These are phyloP conservation scores for Antitrichia curtipendula DNA, from an alignment of 225 moss, liverwort and hornwort genomes.

Conservation along the genomic window DNA sequence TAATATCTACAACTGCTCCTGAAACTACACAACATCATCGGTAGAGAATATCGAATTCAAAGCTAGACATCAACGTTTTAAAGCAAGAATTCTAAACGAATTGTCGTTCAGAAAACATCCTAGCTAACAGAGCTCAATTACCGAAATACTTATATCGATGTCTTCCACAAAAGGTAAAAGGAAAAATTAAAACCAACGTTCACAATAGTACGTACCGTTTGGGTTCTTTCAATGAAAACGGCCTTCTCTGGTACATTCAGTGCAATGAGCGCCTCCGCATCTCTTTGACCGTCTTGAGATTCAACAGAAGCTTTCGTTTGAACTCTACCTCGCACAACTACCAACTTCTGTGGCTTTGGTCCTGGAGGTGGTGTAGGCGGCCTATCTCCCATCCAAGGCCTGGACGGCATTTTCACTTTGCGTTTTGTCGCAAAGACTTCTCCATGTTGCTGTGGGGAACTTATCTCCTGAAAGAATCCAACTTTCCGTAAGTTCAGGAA, in stretches of 20 bases:
- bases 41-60: not conserved
- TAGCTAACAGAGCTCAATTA: not conserved
- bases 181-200: not conserved
- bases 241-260: conserved; percentile 36
- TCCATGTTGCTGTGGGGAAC: not conserved
- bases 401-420: conserved; percentile 46
- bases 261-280: conserved; percentile 30
- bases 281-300: conserved; percentile 25
- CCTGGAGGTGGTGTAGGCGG: conserved; percentile 1
- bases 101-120: not conserved
- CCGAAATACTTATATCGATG: not conserved
- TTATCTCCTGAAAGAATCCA: not conserved
- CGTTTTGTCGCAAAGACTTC: conserved; percentile 37
- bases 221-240: conserved; percentile 46
- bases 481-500: not conserved
- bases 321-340: conserved; percentile 50
- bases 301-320: conserved; percentile 34
- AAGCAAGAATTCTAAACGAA: not conserved
- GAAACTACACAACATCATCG: not conserved
- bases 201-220: conserved; percentile 18
- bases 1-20: not conserved
- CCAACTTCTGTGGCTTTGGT: conserved; percentile 19
- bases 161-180: not conserved
- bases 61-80: not conserved
- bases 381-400: conserved; percentile 41